Evolutionary conservation across 1,284 basidiomycete genomes (phyloP).

Genomic region (Sporisorium exsertum): DNA sequence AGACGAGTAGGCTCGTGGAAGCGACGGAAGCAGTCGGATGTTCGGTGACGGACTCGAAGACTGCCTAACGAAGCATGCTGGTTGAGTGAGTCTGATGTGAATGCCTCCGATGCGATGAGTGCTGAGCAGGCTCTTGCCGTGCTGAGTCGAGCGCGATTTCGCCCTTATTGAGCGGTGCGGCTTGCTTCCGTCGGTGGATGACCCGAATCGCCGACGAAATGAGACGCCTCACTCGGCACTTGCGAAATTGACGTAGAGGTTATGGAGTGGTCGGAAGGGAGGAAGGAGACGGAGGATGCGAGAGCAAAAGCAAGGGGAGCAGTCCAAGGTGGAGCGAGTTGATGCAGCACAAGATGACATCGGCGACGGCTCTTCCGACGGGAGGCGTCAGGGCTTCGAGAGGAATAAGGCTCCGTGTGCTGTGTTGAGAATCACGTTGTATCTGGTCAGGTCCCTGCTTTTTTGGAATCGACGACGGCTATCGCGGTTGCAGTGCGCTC

Average conservation of each 20-base stretch:
- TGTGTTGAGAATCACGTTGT: conserved; percentile 3
- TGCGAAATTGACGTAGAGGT: not conserved
- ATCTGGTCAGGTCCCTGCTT: not conserved
- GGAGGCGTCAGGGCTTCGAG: not conserved
- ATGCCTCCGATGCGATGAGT: not conserved
- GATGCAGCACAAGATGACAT: not conserved
- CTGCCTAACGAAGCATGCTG: not conserved
- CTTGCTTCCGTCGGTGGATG: not conserved
- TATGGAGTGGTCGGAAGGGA: not conserved
- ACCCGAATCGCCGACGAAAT: not conserved
- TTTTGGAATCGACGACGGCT: not conserved
- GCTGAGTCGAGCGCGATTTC: not conserved
- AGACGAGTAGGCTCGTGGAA: not conserved
- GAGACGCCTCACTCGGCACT: not conserved
- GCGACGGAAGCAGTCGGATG: conserved; percentile 1
- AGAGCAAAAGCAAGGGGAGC: not conserved
- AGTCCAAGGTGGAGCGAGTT: not conserved
- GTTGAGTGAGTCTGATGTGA: not conserved
- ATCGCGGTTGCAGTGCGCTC: conserved; percentile 5
- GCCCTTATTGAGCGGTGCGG: not conserved
- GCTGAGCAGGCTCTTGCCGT: not conserved
- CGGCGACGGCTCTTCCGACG: conserved; percentile 7
- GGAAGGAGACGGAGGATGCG: not conserved
- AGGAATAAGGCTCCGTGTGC: not conserved
- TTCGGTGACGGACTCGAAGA: not conserved